Percentiles rank a stretch among this genome's conserved stretches.
Conservation (phyloP, 495 filamentous ascomycete species). For the Recurvomyces mirabilis region DNA sequence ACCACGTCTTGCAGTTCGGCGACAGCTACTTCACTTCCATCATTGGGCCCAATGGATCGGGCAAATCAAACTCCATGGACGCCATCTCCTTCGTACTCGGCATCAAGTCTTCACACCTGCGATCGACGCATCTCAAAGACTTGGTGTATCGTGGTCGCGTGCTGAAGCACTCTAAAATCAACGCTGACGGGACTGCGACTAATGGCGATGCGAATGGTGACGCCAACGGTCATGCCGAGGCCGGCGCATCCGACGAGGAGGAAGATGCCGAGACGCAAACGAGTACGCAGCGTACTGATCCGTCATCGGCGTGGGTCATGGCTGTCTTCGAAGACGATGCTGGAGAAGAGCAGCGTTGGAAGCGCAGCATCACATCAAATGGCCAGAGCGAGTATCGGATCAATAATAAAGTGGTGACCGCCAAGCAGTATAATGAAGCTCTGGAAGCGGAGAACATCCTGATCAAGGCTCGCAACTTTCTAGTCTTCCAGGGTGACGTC, state of each 20-base stretch:
- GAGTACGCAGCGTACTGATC: constrained; percentile 51
- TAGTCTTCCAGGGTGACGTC: constrained; percentile 97
- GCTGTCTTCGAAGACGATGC: constrained; percentile 97
- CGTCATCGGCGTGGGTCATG: constrained; percentile 95
- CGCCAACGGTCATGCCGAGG: constrained; percentile 44
- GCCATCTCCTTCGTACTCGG: constrained; percentile 98
- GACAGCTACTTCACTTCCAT: constrained; percentile 99
- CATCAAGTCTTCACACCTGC: constrained; percentile 93
- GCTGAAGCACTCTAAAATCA: constrained; percentile 79
- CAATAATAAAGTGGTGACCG: constrained; percentile 79
- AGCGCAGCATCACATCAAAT: constrained; percentile 77
- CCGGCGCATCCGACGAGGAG: constrained; percentile 39
- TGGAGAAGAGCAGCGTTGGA: constrained; percentile 91
- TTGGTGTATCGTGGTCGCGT: constrained; percentile 94
- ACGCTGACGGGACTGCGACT: constrained; percentile 67
- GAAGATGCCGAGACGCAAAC: constrained; percentile 43
- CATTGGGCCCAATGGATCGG: constrained; percentile 97
- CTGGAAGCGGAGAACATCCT: constrained; percentile 91
- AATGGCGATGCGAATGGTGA: constrained; percentile 34
- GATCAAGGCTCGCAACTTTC: constrained; percentile 94
- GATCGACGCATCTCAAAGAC: constrained; percentile 88
- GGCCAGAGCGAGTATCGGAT: constrained; percentile 94
- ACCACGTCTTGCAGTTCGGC: constrained; percentile 87
- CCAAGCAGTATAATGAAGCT: constrained; percentile 85
- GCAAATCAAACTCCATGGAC: constrained; percentile 99